phyloP scores from a whole-genome alignment of 1,284 basidiomycete species.

The Polyporus tsugae region DNA sequence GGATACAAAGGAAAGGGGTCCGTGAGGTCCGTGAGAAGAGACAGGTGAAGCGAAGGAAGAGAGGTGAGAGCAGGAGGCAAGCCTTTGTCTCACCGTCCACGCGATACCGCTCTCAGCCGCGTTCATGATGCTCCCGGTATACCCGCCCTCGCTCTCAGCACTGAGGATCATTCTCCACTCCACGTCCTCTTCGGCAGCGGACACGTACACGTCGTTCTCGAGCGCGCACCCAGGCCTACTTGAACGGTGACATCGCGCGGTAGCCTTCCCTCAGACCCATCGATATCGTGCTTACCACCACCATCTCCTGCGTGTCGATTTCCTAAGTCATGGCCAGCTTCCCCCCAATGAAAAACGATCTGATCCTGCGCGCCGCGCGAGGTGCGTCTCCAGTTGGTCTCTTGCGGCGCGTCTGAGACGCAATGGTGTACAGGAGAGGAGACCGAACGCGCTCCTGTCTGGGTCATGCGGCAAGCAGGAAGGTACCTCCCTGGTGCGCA shows the following conservation, averaged over 20 bases:
- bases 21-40: constrained; percentile 6
- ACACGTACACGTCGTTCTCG: constrained; percentile 26
- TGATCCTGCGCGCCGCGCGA: constrained; percentile 88
- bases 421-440: constrained; percentile 66
- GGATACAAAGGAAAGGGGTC: constrained; percentile 12
- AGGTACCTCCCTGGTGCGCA: constrained; percentile 90
- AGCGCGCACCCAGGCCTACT: constrained; percentile 10
- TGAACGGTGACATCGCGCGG: constrained; percentile 6
- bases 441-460: constrained; percentile 94
- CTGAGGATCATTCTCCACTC: constrained; percentile 12
- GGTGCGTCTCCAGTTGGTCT: constrained; percentile 50
- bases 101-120: constrained; percentile 25
- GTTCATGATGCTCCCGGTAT: constrained; percentile 25
- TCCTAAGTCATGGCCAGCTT: constrained; percentile 48
- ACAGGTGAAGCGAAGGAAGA: neutral
- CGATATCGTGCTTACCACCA: neutral
- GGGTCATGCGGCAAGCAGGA: constrained; percentile 99
- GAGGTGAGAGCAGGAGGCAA: constrained; percentile 30
- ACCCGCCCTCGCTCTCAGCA: constrained; percentile 19
- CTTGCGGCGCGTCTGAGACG: constrained; percentile 14
- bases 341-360: constrained; percentile 88
- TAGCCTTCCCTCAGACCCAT: constrained; percentile 4
- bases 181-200: constrained; percentile 26
- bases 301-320: constrained; percentile 3
- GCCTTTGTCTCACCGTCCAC: constrained; percentile 22